Percentiles rank a stretch among this genome's conserved stretches.
Evolutionary conservation across 2,329 filamentous ascomycete species (phyloP).

Genomic region (Microsporum canis): DNA sequence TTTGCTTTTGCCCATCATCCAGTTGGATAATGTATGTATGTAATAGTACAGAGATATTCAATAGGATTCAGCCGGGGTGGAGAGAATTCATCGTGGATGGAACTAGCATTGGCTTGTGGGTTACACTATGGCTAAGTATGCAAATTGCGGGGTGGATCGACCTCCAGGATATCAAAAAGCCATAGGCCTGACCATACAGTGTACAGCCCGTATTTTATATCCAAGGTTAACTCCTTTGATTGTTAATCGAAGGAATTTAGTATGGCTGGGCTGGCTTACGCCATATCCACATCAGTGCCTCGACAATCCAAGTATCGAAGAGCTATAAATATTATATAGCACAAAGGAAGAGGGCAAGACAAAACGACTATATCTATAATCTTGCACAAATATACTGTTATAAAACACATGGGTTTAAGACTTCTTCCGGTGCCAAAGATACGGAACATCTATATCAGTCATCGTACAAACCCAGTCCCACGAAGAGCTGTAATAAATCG

Average conservation of each 20-base stretch:
- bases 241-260: not conserved
- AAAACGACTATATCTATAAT: not conserved
- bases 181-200: not conserved
- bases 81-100: not conserved
- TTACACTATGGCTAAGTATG: not conserved
- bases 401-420: not conserved
- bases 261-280: not conserved
- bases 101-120: not conserved
- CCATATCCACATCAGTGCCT: not conserved
- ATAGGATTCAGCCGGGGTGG: not conserved
- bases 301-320: not conserved
- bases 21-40: not conserved
- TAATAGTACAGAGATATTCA: not conserved
- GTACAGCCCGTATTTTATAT: not conserved
- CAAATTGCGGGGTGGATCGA: not conserved
- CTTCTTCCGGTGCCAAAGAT: conserved; percentile 14
- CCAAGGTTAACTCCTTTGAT: not conserved
- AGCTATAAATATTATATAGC: not conserved
- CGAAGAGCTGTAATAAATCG: conserved; percentile 17
- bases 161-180: not conserved
- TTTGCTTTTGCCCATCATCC: not conserved
- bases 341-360: not conserved
- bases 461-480: conserved; percentile 21
- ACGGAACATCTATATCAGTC: conserved; percentile 15
- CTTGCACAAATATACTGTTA: not conserved